Evolutionary conservation across 176 grass and related monocot species (phyloP), one percentile per base, ranked within the genome.

Genomic region (Juncus effusus): DNA sequence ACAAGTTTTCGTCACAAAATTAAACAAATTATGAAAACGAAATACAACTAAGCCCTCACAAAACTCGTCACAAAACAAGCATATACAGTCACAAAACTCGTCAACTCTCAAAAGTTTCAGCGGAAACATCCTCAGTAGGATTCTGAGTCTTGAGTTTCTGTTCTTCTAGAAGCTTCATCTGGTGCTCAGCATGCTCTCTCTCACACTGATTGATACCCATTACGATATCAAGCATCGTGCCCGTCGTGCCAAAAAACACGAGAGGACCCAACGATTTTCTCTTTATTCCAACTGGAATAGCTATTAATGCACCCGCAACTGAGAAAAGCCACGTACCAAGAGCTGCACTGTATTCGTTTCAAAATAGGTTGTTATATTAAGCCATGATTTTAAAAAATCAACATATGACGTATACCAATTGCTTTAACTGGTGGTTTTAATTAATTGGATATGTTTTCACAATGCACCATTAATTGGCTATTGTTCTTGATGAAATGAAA

Each of bases 141-240:
- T 65, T 63, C 71, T 67, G 51, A 0, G 6, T 57, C 1, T 59
- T 70, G 75, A 82, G 64, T 9, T 80, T 89, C 64, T 92, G 78
- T 1, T 81, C 80, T 86, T 89, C 88, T 64, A 85, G 19, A 82
- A 97, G 85, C 78, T 92, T 97, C 82, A 82, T 75, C 76, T 97
- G 88, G 60, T 78, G 67, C 78, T 92, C 85, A 1, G 82, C 85
- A 70, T 97, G 94, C 62, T 97, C 88, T 78, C 88, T 57, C 67
- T 92, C 88, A 2, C 94, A 97, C 38, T 92, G 85, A 72, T 72
- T 92, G 82, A 97, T 92, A 58, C 94, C 94, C 73, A 82, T 89
- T 51, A 97, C 86, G 61, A 97, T 92, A 72, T 97, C 94, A 59
- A 92, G 83, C 94, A 97, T 97, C n/a, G 88, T 97, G 68, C 94